A percentile compares a stretch with the other conserved stretches of the same genome.
Conservation (phyloP, 1,284 basidiomycete species). For the Golubevia pallescens region DNA sequence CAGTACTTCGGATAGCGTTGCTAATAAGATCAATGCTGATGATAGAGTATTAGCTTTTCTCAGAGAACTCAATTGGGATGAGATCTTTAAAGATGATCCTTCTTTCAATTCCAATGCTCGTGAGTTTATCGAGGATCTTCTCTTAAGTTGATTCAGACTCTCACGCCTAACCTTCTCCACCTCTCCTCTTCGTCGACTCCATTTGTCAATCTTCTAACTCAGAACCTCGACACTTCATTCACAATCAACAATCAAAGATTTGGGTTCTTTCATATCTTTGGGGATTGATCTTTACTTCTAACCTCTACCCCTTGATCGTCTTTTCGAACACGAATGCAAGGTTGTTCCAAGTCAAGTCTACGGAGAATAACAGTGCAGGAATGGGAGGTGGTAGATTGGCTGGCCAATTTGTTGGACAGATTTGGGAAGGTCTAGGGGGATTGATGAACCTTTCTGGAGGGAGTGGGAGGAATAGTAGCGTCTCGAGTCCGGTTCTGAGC, state of each 20-base stretch:
- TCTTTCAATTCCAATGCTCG: conserved; percentile 10
- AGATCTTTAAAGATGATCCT: conserved; percentile 22
- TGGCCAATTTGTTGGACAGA: too few relatives aligned
- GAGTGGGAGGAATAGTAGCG: too few relatives aligned
- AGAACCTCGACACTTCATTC: conserved; percentile 34
- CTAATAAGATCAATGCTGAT: conserved; percentile 24
- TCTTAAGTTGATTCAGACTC: not conserved
- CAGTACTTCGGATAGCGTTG: conserved; percentile 22
- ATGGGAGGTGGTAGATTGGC: too few relatives aligned
- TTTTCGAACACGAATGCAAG: conserved; percentile 16
- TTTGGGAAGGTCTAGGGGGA: too few relatives aligned
- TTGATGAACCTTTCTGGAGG: too few relatives aligned
- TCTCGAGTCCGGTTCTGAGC: too few relatives aligned
- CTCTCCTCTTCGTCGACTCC: too few relatives aligned
- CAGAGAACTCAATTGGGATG: conserved; percentile 22
- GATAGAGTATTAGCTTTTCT: conserved; percentile 43
- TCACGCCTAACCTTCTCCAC: too few relatives aligned
- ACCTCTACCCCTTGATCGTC: conserved; percentile 30
- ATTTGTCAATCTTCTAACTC: conserved; percentile 2
- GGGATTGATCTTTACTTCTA: conserved; percentile 44
- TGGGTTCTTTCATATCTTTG: conserved; percentile 56
- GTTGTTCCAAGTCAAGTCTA: conserved; percentile 12
- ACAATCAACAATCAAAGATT: conserved; percentile 35
- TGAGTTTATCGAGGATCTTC: not conserved
- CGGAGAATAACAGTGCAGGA: too few relatives aligned